Conservation (phyloP, 345 rosid species). For the Psidium friedrichsthalianum region DNA sequence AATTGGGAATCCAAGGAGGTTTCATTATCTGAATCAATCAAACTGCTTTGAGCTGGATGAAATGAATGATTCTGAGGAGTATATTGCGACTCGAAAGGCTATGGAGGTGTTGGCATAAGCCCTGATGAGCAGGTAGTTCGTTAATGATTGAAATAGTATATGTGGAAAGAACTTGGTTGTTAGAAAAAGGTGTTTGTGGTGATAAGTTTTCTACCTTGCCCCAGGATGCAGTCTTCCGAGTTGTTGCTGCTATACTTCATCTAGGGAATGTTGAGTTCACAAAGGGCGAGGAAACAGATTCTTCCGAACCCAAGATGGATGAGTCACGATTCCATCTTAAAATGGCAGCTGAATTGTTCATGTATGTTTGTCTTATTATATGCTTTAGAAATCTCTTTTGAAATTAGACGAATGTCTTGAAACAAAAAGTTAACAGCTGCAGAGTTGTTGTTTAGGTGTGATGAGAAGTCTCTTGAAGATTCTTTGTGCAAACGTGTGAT, state of each 20-base stretch:
- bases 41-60: slow-evolving; percentile 75
- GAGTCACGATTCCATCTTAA: slow-evolving; percentile 67
- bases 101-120: slow-evolving; percentile 92
- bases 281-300: slow-evolving; percentile 77
- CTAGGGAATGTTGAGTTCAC: slow-evolving; percentile 85
- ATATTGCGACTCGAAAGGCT: slow-evolving; percentile 69
- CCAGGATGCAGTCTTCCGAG: slow-evolving; percentile 82
- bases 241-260: slow-evolving; percentile 97
- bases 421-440: not conserved
- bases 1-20: slow-evolving; percentile 69
- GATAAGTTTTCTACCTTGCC: not conserved
- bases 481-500: slow-evolving; percentile 92
- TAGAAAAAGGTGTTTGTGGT: not conserved
- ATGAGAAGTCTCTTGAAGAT: slow-evolving; percentile 75
- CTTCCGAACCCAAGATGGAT: slow-evolving; percentile 83
- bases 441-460: slow-evolving; percentile 49
- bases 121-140: slow-evolving; percentile 65
- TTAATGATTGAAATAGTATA: not conserved
- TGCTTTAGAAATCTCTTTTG: not conserved
- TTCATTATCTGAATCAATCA: slow-evolving; percentile 87
- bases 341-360: slow-evolving; percentile 78
- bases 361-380: slow-evolving; percentile 27
- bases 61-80: slow-evolving; percentile 78
- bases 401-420: not conserved
- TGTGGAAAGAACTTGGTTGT: not conserved